Evolutionary conservation across 2,329 filamentous ascomycete genomes (phyloP), one percentile per base, ranked within the genome.

Genomic region (Plectosphaerella cucumerina): DNA sequence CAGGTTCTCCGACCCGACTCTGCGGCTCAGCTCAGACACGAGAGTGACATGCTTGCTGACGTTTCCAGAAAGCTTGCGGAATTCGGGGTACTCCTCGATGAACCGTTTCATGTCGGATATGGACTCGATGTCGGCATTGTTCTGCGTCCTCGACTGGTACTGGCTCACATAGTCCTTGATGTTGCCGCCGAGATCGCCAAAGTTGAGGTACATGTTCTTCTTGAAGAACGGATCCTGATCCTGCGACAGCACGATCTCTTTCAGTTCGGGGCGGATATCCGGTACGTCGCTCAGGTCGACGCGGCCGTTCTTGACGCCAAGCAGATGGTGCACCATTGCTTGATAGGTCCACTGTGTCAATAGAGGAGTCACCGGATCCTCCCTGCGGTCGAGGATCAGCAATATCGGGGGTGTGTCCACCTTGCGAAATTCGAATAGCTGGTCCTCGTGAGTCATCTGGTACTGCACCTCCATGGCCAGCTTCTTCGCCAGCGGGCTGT

Each of bases 101-200:
- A 99, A 99, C 42, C 92, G 89, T 69, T 99, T 99, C 95, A 99
- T 99, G 66, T 99, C 94, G 50, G 87, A 81, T 64, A 99, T 97
- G 15, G 93, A 97, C 65, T 99, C 94, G 54, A 99, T 92, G 64
- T 96, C 94, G 66, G 91, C 89, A 61, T 86, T 96, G 61, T 87
- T 96, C 65, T 97, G 93, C n/a, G 93, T 96, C 67, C 96, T 97
- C 12, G 89, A 90, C 61, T 97, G 94, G 64, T 97, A 99, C 65
- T 97, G 94, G 65, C 96, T 92, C 50, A 99, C 94, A 61, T 99
- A 99, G 51, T 97, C 92, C 68, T 97, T 97, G 65, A 97, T 96
- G 60, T 95, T 97, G 39, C 93, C 89, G 11, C 94, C 92, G 6
- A 99, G 78, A 59, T 97, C 92, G 50, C 93, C 92, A 68, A 97